These are phyloP conservation scores for Primulina tabacum DNA, from an alignment of 257 asterid genomes.

Conservation along the genomic window DNA sequence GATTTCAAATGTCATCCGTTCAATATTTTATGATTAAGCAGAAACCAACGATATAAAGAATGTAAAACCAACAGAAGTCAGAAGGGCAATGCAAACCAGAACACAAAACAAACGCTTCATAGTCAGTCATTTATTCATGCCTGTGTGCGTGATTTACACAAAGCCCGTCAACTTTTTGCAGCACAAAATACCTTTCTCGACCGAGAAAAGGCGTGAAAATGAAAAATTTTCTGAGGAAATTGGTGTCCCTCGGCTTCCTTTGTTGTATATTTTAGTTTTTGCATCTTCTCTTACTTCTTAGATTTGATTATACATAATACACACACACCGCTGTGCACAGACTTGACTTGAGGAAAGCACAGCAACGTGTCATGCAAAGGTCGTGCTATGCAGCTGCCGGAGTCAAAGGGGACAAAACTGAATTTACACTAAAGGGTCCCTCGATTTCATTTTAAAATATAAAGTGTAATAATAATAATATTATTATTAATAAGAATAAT, in stretches of 20 bases:
- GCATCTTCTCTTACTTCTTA: constrained; percentile 13
- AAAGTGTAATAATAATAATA: too few relatives aligned
- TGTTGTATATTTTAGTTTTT: constrained; percentile 2
- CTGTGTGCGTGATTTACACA: constrained; percentile 13
- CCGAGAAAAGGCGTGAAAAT: background rate
- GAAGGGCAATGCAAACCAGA: background rate
- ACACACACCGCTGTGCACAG: background rate
- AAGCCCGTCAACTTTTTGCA: constrained; percentile 18
- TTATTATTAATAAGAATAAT: too few relatives aligned
- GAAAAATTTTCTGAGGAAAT: constrained; percentile 8
- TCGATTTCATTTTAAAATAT: too few relatives aligned
- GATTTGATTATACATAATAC: background rate
- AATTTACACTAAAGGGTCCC: too few relatives aligned
- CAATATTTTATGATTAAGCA: too few relatives aligned
- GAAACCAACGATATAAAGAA: background rate
- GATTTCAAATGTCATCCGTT: too few relatives aligned
- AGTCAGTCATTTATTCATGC: constrained; percentile 4
- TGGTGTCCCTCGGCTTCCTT: background rate
- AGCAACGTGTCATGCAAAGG: background rate
- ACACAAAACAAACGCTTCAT: background rate
- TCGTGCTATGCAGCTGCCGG: background rate
- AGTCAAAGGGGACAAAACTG: too few relatives aligned
- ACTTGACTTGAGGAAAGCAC: background rate
- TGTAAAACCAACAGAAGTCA: background rate
- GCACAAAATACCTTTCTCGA: background rate